These are phyloP conservation scores for Dendrostoma leiphaemia DNA, from an alignment of 2,329 filamentous ascomycete genomes.

Conservation along the genomic window DNA sequence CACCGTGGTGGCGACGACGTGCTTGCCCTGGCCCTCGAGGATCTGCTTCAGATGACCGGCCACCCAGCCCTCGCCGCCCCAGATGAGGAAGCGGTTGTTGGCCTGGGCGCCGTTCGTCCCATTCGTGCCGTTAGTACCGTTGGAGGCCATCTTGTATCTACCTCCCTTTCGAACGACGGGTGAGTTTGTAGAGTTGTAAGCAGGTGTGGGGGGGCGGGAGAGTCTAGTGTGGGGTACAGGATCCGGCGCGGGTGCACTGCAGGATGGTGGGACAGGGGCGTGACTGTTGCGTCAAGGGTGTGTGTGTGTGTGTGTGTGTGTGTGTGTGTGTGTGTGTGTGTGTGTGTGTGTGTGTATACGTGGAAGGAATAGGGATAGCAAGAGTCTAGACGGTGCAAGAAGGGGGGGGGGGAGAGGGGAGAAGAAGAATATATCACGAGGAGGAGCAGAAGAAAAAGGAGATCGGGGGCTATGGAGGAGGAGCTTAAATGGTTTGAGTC, in stretches of 20 bases:
- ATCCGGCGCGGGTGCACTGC: not conserved
- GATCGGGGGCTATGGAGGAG: no score
- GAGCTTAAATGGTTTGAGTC: not conserved
- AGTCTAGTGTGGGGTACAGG: not conserved
- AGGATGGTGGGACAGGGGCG: not conserved
- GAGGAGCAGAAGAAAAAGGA: no score
- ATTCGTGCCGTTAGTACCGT: conserved; percentile 30
- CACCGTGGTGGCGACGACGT: conserved; percentile 58
- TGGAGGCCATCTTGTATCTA: conserved; percentile 11
- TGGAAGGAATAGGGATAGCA: not conserved
- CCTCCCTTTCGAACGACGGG: not conserved
- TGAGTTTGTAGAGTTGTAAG: not conserved
- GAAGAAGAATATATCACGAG: not conserved
- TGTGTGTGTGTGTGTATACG: no score
- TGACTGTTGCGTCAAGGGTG: no score
- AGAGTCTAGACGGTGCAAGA: not conserved
- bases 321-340: no score
- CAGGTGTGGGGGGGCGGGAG: not conserved
- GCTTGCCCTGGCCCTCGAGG: conserved; percentile 58
- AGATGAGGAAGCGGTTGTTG: conserved; percentile 54
- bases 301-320: no score
- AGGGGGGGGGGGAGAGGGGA: not conserved
- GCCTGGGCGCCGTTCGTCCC: conserved; percentile 25
- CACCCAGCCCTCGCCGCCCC: conserved; percentile 64
- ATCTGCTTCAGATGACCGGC: conserved; percentile 59